Conservation (phyloP, 345 rosid species). For the Linum lewisii region DNA sequence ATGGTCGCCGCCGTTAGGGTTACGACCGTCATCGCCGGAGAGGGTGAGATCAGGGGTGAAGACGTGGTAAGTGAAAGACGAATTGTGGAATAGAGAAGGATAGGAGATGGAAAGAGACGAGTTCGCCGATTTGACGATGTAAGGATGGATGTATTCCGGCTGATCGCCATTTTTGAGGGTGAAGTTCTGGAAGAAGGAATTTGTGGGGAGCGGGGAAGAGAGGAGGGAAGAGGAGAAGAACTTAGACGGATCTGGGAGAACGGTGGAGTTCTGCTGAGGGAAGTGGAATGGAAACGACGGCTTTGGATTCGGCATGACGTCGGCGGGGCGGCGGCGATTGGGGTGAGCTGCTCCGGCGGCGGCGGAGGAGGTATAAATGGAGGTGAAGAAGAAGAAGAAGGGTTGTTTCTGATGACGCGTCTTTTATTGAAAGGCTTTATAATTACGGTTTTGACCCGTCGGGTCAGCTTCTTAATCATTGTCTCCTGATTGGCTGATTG, state of each 20-base stretch:
- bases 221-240: constrained; percentile 65
- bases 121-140: constrained; percentile 55
- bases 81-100: constrained; percentile 54
- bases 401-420: too few relatives aligned
- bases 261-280: constrained; percentile 48
- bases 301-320: constrained; percentile 11
- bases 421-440: constrained; percentile 4
- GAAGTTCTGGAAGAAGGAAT: constrained; percentile 87
- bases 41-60: constrained; percentile 61
- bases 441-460: constrained; percentile 1
- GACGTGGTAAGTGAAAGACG: constrained; percentile 53
- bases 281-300: constrained; percentile 42
- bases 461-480: not conserved
- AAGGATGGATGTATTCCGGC: constrained; percentile 87
- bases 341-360: constrained; percentile 15
- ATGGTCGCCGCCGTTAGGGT: constrained; percentile 56
- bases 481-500: not conserved
- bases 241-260: constrained; percentile 71
- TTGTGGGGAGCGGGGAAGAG: constrained; percentile 77
- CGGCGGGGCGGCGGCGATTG: constrained; percentile 4
- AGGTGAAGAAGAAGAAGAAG: not conserved
- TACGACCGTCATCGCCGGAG: constrained; percentile 44
- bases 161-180: constrained; percentile 75
- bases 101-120: constrained; percentile 64
- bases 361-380: constrained; percentile 17